A percentile compares a stretch with the other conserved stretches of the same genome.
phyloP scores from a whole-genome alignment of 2,329 filamentous ascomycete species.

The Clarireedia homoeocarpa region DNA sequence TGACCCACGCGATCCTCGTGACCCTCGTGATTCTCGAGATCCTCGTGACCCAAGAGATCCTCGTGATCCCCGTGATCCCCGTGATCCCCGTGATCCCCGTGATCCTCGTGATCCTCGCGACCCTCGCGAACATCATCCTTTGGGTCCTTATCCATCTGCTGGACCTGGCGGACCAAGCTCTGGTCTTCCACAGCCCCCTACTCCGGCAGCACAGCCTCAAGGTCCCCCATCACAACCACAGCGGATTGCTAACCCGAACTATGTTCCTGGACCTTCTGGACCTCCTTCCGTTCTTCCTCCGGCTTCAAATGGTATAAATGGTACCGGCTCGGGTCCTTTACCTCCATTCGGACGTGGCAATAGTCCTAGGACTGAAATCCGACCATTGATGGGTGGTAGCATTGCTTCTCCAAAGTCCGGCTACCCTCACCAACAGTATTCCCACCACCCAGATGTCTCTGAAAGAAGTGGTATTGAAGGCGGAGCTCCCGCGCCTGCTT shows the following conservation, averaged over 20 bases:
- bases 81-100: not conserved
- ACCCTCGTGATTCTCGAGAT: not conserved
- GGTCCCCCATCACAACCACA: conserved; percentile 37
- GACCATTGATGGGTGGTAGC: conserved; percentile 73
- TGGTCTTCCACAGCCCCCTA: conserved; percentile 40
- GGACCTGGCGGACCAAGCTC: conserved; percentile 9
- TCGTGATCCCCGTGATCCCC: not conserved
- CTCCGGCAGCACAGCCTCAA: conserved; percentile 32
- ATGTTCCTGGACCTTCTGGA: conserved; percentile 36
- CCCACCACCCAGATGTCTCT: conserved; percentile 58
- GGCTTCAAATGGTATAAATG: conserved; percentile 33
- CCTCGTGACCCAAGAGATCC: conserved; percentile 31
- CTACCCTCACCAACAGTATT: conserved; percentile 75
- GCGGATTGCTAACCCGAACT: conserved; percentile 53
- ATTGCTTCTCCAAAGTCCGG: conserved; percentile 86
- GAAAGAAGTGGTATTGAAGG: conserved; percentile 36
- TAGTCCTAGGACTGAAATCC: conserved; percentile 77
- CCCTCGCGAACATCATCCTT: conserved; percentile 16
- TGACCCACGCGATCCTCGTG: not conserved
- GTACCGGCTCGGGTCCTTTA: conserved; percentile 33
- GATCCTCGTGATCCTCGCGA: conserved; percentile 9
- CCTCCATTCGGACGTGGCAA: conserved; percentile 67
- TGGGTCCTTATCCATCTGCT: conserved; percentile 26
- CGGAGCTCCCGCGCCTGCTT: conserved; percentile 59
- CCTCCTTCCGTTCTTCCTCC: conserved; percentile 36